Evolutionary conservation across 1,284 basidiomycete genomes (phyloP).

Genomic region (Ganoderma lucidum): DNA sequence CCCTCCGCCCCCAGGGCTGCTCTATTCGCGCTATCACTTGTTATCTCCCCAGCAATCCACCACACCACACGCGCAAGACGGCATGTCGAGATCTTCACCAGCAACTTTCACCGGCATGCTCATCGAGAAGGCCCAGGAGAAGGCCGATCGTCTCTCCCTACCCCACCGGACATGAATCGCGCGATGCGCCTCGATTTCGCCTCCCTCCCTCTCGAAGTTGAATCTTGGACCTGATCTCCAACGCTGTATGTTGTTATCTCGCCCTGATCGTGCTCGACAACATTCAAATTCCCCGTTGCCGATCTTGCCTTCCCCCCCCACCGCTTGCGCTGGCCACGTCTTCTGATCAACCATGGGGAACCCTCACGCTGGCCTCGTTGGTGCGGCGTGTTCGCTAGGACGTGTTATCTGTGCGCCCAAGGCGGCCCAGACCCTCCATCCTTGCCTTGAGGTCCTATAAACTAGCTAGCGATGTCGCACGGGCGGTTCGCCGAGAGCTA

Average conservation of each 20-base stretch:
- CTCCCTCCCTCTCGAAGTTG: neutral
- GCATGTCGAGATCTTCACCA: neutral
- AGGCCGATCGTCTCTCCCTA: neutral
- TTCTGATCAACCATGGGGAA: neutral
- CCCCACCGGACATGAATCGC: neutral
- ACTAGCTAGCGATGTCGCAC: neutral
- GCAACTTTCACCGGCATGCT: conserved; percentile 1
- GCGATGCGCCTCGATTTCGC: neutral
- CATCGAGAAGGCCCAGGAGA: neutral
- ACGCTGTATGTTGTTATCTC: neutral
- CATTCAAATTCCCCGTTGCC: neutral
- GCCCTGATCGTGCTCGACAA: neutral
- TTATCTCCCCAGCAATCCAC: neutral
- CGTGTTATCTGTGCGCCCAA: neutral
- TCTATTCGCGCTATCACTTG: neutral
- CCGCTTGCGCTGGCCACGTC: neutral
- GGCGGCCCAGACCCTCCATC: neutral
- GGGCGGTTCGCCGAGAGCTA: neutral
- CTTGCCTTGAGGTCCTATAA: neutral
- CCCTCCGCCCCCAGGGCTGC: neutral
- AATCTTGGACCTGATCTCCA: neutral
- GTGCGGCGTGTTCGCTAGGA: neutral
- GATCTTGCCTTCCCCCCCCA: neutral
- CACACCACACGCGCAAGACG: neutral
- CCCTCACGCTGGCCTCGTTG: neutral